phyloP scores from a whole-genome alignment of 2,329 filamentous ascomycete genomes.

The Cladosporium halotolerans region DNA sequence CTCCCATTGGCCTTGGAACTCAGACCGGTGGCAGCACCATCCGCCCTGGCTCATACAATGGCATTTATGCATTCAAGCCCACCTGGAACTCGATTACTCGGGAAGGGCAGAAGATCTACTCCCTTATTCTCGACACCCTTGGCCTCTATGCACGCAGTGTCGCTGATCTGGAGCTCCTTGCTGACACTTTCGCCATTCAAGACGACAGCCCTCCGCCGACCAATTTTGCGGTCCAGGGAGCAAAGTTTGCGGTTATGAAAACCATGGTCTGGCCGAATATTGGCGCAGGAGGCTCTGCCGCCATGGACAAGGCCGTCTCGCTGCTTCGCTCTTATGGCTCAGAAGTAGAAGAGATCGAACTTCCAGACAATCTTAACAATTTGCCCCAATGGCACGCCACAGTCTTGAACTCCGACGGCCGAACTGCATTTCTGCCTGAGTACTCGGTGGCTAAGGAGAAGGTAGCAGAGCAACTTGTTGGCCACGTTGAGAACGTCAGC shows the following conservation, averaged over 20 bases:
- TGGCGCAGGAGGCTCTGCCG: slow-evolving; percentile 31
- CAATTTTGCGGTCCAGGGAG: slow-evolving; percentile 34
- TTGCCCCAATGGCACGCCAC: slow-evolving; percentile 49
- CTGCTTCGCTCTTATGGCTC: slow-evolving; percentile 44
- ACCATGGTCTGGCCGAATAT: slow-evolving; percentile 47
- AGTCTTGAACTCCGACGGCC: slow-evolving; percentile 48
- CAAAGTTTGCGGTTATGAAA: slow-evolving; percentile 50
- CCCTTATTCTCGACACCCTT: slow-evolving; percentile 55
- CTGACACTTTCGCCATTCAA: slow-evolving; percentile 47
- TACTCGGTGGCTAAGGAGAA: slow-evolving; percentile 44
- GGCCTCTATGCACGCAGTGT: slow-evolving; percentile 55
- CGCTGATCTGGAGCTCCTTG: slow-evolving; percentile 52
- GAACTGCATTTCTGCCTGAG: slow-evolving; percentile 49
- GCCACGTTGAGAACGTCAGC: slow-evolving; percentile 46
- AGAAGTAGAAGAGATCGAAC: slow-evolving; percentile 49
- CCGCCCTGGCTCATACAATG: slow-evolving; percentile 9
- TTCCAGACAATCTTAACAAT: slow-evolving; percentile 45
- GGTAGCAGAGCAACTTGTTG: slow-evolving; percentile 41
- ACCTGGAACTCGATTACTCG: slow-evolving; percentile 59
- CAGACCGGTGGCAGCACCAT: slow-evolving; percentile 25
- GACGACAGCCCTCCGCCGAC: slow-evolving; percentile 41
- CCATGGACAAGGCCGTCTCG: slow-evolving; percentile 30
- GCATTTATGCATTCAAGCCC: slow-evolving; percentile 31
- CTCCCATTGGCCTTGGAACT: slow-evolving; percentile 22
- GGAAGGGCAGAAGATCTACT: slow-evolving; percentile 56